These are phyloP conservation scores for Tilletia walkeri DNA, from an alignment of 1,284 basidiomycete species.

Conservation along the genomic window DNA sequence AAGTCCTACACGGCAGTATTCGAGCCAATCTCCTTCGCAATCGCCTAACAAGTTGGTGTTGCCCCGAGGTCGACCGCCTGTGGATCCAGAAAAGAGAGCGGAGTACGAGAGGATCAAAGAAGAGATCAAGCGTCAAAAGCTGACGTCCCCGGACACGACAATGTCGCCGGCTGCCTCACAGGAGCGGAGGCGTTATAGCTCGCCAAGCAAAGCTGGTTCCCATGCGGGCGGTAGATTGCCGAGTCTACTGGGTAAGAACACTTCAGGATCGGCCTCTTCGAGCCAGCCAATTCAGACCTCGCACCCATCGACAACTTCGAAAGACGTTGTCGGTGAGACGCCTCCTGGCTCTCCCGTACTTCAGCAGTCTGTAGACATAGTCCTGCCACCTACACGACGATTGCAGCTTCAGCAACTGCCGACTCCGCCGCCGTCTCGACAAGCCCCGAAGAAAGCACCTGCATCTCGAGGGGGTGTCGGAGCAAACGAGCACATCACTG, in stretches of 20 bases:
- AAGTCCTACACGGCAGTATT: neutral
- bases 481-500: neutral
- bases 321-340: neutral
- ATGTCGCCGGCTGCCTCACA: neutral
- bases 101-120: neutral
- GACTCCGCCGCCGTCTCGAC: neutral
- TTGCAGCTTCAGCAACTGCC: neutral
- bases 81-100: neutral
- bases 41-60: neutral
- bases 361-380: neutral
- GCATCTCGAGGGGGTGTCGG: neutral
- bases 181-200: neutral
- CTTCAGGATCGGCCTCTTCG: no score
- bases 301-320: neutral
- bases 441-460: constrained; percentile 1
- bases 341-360: neutral
- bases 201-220: neutral
- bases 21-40: neutral
- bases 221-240: neutral
- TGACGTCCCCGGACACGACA: neutral
- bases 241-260: neutral
- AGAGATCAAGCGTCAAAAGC: neutral
- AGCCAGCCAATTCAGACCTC: neutral
- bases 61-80: neutral
- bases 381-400: neutral